Evolutionary conservation across 2,329 filamentous ascomycete genomes (phyloP), one percentile per base, ranked within the genome.

Genomic region (Ploettnerulaceae sp.): DNA sequence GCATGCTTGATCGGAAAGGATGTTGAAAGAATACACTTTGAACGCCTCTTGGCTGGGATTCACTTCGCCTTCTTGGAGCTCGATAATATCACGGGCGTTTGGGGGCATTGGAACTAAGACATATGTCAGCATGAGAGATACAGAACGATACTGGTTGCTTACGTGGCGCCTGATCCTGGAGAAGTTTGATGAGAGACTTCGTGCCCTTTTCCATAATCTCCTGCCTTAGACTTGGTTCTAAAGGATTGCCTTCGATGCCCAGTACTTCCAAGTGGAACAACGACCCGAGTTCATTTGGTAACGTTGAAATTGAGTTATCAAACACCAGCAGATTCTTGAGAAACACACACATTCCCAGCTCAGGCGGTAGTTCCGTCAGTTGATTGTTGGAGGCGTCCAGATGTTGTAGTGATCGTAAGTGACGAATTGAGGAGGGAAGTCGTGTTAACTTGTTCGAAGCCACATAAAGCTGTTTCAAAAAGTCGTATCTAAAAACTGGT

Each of bases 261-360:
- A 98, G 75, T 64, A 90, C 81, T 53, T 97, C 89, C 57, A 98
- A 69, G 53, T 89, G 81, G 67, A 90, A 91, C 14, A 98, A 73
- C 22, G 89, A 93, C 6, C 93, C 93, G 49, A 98, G 71, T 66
- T 97, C 90, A 60, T 76, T 84, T 1, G 93, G 93, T 20, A 98
- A 73, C 17, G 80, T 82, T 51, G 80, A 79, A 45, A 98, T 84
- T 52, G 86, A 77, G 66, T 98, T 98, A 70, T 95, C 89, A 65
- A 95, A 96, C 2, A 96, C 73, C 21, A 90, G 72, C 4, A 98
- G 74, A 56, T 86, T 82, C 68, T 88, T 89, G 45, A 98, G 73
- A 57, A 90, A 93, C 21, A 90, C 93, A 60, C 95, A 88, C 91
- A 97, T 98, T 62, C 93, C 93, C 51, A 98, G 81, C 70, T 98